A percentile compares a stretch with the other conserved stretches of the same genome.
phyloP scores from a whole-genome alignment of 495 filamentous ascomycete genomes.

The Talaromyces nanjingensis region DNA sequence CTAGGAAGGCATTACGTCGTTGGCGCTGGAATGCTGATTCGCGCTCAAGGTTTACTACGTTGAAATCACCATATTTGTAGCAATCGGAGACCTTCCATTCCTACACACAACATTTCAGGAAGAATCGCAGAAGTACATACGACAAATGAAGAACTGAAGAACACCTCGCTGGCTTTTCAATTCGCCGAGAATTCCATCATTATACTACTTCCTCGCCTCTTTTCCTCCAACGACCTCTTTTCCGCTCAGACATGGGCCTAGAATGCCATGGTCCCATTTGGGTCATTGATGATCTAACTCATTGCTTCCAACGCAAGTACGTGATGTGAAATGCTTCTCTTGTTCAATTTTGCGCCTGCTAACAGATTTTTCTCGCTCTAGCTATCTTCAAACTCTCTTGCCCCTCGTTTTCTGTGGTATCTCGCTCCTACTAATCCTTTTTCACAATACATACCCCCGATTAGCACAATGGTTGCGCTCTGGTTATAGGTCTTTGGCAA shows the following conservation, averaged over 20 bases:
- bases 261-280: constrained; percentile 76
- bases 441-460: constrained; percentile 35
- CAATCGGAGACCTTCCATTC: not conserved
- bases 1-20: not conserved
- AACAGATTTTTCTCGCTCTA: constrained; percentile 27
- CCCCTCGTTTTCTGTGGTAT: constrained; percentile 63
- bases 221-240: constrained; percentile 5
- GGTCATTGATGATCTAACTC: constrained; percentile 80
- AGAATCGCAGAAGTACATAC: not conserved
- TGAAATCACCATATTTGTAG: not conserved
- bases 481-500: constrained; percentile 18
- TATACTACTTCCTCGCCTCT: constrained; percentile 8
- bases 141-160: constrained; percentile 4
- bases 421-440: constrained; percentile 60
- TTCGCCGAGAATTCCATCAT: not conserved
- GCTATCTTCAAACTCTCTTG: constrained; percentile 77
- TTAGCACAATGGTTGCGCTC: constrained; percentile 20
- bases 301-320: constrained; percentile 85
- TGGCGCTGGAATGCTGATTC: not conserved
- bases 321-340: constrained; percentile 19
- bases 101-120: not conserved
- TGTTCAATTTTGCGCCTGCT: constrained; percentile 10
- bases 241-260: constrained; percentile 51
- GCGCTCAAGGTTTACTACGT: not conserved
- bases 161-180: not conserved